These are phyloP conservation scores for Bacterosira constricta DNA, from an alignment of 108 stramenopile species.

Conservation along the genomic window DNA sequence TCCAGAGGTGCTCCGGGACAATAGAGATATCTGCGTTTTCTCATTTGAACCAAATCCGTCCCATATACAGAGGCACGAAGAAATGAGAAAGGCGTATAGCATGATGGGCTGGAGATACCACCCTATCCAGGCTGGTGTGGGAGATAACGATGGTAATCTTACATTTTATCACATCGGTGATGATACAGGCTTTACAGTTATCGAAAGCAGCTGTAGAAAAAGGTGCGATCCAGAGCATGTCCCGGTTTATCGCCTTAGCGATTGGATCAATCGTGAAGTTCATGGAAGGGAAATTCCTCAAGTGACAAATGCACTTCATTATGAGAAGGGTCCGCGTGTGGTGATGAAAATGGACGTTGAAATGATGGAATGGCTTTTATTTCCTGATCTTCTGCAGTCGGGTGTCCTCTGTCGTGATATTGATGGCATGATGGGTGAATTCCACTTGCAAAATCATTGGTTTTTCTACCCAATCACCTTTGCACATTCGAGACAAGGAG, in stretches of 20 bases:
- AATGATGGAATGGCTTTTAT: slow-evolving; percentile 26
- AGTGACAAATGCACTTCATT: too few species aligned
- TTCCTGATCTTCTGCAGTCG: slow-evolving; percentile 31
- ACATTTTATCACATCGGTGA: slow-evolving; percentile 40
- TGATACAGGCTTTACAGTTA: slow-evolving; percentile 30
- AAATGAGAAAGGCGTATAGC: slow-evolving; percentile 16
- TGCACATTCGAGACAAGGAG: background rate
- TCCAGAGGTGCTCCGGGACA: background rate
- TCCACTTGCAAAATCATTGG: slow-evolving; percentile 1
- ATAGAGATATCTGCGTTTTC: slow-evolving; percentile 32
- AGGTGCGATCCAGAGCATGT: slow-evolving; percentile 7
- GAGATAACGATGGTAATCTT: slow-evolving; percentile 17
- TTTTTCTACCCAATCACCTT: background rate
- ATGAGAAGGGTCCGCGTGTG: slow-evolving; percentile 13
- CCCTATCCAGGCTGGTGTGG: slow-evolving; percentile 18
- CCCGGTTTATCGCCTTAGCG: slow-evolving; percentile 8
- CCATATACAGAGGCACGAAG: slow-evolving; percentile 1
- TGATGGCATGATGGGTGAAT: slow-evolving; percentile 42
- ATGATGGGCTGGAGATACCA: slow-evolving; percentile 38
- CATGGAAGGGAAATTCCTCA: slow-evolving; percentile 22
- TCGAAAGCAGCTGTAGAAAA: background rate
- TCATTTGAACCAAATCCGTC: slow-evolving; percentile 41
- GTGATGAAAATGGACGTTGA: slow-evolving; percentile 53
- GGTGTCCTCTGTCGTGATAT: slow-evolving; percentile 30
- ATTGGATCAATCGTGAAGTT: slow-evolving; percentile 39